phyloP scores from a whole-genome alignment of 192 early-diverging fungal genomes.

The Powellomyces hirtus region DNA sequence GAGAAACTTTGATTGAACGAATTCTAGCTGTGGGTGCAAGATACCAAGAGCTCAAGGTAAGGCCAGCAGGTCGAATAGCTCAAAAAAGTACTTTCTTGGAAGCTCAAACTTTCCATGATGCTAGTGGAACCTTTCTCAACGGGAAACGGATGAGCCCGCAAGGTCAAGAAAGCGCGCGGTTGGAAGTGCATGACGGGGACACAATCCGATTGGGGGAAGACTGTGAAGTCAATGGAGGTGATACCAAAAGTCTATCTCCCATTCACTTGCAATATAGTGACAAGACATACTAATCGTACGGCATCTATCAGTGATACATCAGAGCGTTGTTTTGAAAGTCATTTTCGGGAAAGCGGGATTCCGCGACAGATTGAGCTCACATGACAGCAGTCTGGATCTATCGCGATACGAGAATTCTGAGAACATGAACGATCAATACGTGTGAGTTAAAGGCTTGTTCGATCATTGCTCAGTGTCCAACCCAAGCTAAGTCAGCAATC shows the following conservation, averaged over 20 bases:
- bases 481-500: background rate
- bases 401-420: slow-evolving; percentile 1
- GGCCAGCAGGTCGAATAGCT: no score
- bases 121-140: slow-evolving; percentile 37
- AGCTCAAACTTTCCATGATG: no score
- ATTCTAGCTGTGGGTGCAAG: slow-evolving; percentile 27
- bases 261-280: no score
- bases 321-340: slow-evolving; percentile 15
- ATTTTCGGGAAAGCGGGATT: background rate
- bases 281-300: no score
- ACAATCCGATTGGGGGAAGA: slow-evolving; percentile 39
- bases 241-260: background rate
- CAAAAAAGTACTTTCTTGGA: no score
- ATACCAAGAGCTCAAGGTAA: slow-evolving; percentile 27
- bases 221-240: slow-evolving; percentile 43
- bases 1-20: no score
- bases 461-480: background rate
- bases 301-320: slow-evolving; percentile 16
- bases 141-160: slow-evolving; percentile 32
- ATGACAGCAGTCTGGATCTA: slow-evolving; percentile 5
- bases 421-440: slow-evolving; percentile 2
- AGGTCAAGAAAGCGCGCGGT: slow-evolving; percentile 21
- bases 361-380: background rate
- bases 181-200: slow-evolving; percentile 35
- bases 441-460: background rate